Evolutionary conservation across 345 rosid species (phyloP).

Genomic region (Acer saccharum): DNA sequence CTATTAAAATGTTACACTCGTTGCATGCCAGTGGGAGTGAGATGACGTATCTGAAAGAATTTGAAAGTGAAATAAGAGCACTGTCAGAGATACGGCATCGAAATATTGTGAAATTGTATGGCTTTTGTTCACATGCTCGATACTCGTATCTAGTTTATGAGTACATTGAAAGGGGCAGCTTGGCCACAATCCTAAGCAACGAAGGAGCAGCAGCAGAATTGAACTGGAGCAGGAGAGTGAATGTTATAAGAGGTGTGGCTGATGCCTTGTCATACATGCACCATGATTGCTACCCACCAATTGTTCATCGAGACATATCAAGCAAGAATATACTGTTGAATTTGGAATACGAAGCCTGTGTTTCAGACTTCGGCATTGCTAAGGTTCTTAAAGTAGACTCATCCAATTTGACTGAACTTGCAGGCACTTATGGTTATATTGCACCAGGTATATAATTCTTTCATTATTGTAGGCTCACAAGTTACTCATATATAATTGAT

Average conservation of each 20-base stretch:
- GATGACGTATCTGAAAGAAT: neutral
- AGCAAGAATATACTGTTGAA: constrained; percentile 29
- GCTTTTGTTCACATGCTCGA: constrained; percentile 5
- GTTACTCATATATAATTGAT: neutral
- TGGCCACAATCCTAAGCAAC: neutral
- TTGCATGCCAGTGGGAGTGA: neutral
- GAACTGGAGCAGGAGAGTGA: constrained; percentile 18
- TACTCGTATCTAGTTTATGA: constrained; percentile 11
- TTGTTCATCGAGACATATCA: constrained; percentile 31
- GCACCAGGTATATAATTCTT: constrained; percentile 31
- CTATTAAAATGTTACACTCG: constrained; percentile 14
- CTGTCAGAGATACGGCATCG: constrained; percentile 14
- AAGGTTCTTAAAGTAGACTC: constrained; percentile 20
- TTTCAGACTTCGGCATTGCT: constrained; percentile 21
- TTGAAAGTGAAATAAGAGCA: constrained; percentile 13
- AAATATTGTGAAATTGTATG: neutral
- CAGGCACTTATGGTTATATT: constrained; percentile 26
- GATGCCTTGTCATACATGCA: constrained; percentile 29
- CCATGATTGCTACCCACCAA: constrained; percentile 22
- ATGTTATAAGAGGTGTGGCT: constrained; percentile 21
- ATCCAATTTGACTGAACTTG: constrained; percentile 23
- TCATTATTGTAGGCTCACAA: neutral
- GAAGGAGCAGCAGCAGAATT: neutral
- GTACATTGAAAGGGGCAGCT: constrained; percentile 21
- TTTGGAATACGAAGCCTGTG: constrained; percentile 29